Evolutionary conservation across 2,329 filamentous ascomycete genomes (phyloP), one percentile per base, ranked within the genome.

Genomic region (Colletotrichum echinochloae): DNA sequence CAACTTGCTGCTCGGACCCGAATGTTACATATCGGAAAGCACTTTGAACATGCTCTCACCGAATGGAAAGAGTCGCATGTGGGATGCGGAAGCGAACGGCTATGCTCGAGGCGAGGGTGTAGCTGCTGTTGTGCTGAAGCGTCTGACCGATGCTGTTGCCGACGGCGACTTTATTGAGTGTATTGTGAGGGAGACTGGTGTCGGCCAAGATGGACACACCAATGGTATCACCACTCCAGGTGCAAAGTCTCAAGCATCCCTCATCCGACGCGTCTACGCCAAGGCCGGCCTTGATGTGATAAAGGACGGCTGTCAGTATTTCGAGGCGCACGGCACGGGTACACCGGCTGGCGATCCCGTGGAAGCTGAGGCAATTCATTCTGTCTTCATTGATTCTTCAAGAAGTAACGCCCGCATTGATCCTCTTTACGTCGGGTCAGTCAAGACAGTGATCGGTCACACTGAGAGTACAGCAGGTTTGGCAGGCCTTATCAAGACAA

Each of bases 171-270:
- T 65, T 28, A 77, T 78, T 14, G 62, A 74, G 6, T 69, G 68
- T 41, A 33, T 78, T 23, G 75, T 78, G 23, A 60, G 73, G 1
- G 74, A 63, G 5, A 75, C 73, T 1, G 76, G 80, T 0, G 80
- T 86, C 41, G 89, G 89, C 66, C 83, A 88, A 67, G 89, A 91
- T 74, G 90, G 90, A 1, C 80, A 82, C n/a, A 90, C 88, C 41
- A n/a, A 70, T 77, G 87, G 88, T 1, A 79, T 84, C 39, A 83
- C 81, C 0, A 75, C 80, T 60, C 84, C 83, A 0, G 81, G 65
- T 49, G 59, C n/a, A 0, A 37, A 56, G 1, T 75, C 76, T 2
- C 80, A 82, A 60, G 73, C 60, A 9, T 54, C 35, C 0, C 63
- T 78, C 2, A 80, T 79, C 48, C 39, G 73, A 65, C 61, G 62